Percentiles rank a stretch among this genome's conserved stretches.
Conservation (phyloP, 768 basidiomycete genomes). For the Myochromella boudieri region DNA sequence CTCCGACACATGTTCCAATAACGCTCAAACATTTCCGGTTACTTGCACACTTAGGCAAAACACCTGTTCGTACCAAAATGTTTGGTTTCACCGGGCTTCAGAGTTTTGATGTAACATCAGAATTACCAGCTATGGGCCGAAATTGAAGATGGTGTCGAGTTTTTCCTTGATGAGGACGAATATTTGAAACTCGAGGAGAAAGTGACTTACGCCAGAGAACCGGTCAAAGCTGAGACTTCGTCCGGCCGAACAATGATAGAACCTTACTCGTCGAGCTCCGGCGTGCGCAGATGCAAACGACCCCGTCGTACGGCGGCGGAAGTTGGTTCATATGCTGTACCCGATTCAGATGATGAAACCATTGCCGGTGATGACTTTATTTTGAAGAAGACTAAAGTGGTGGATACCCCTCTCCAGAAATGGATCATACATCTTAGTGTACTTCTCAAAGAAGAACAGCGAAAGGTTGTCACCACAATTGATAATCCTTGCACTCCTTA, state of each 20-base stretch:
- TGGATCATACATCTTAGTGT: conserved; percentile 70
- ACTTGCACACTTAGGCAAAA: conserved; percentile 65
- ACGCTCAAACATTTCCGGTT: conserved; percentile 77
- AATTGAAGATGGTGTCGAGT: conserved; percentile 66
- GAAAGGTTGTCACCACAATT: conserved; percentile 70
- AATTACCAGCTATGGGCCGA: conserved; percentile 54
- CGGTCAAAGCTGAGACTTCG: conserved; percentile 43
- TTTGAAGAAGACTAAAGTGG: conserved; percentile 31
- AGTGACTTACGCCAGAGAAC: conserved; percentile 19
- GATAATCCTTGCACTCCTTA: background rate
- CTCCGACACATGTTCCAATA: conserved; percentile 52
- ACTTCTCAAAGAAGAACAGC: conserved; percentile 64
- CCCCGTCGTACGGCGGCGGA: conserved; percentile 58
- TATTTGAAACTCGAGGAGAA: conserved; percentile 43
- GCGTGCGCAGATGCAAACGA: conserved; percentile 43
- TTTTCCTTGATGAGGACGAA: conserved; percentile 69
- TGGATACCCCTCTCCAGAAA: conserved; percentile 49
- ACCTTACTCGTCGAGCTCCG: conserved; percentile 21
- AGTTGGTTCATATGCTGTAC: conserved; percentile 61
- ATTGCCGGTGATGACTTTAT: conserved; percentile 38
- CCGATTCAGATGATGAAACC: conserved; percentile 71
- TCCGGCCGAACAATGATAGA: conserved; percentile 14
- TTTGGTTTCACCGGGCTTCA: no score
- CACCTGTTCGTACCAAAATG: conserved; percentile 56
- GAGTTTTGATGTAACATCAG: conserved; percentile 30